Percentiles rank a stretch among this genome's conserved stretches.
Evolutionary conservation across 305 asterid species (phyloP).

Genomic region (Galium porrigens): DNA sequence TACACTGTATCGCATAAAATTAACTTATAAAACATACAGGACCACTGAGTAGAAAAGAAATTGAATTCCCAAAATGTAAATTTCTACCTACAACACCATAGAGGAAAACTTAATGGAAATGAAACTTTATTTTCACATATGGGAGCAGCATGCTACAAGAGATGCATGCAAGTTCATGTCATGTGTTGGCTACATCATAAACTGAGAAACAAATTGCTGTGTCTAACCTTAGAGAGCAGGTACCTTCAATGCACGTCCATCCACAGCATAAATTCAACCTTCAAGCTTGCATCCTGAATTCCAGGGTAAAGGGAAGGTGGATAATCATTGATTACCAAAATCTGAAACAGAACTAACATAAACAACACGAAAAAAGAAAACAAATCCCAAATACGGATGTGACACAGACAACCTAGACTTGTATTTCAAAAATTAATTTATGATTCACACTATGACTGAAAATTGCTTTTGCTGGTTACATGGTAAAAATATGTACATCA

Average conservation of each 20-base stretch:
- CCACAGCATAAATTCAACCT: background rate
- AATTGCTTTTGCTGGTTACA: constrained; percentile 24
- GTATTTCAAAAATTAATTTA: constrained; percentile 10
- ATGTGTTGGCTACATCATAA: background rate
- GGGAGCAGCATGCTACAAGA: background rate
- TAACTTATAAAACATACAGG: background rate
- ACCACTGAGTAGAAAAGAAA: background rate
- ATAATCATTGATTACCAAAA: background rate
- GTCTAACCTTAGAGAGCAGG: background rate
- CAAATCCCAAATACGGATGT: background rate
- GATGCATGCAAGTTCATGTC: background rate
- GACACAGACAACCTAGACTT: background rate
- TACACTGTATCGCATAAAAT: background rate
- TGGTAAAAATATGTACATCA: constrained; percentile 38
- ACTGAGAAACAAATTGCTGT: background rate
- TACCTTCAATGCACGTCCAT: background rate
- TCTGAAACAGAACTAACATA: constrained; percentile 1
- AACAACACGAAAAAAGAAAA: background rate
- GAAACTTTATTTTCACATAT: background rate
- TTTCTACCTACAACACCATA: background rate
- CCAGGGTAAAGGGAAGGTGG: background rate
- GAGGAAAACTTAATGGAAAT: background rate
- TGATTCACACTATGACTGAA: constrained; percentile 17
- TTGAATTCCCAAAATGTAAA: background rate
- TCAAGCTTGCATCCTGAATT: background rate